Evolutionary conservation across 352 stramenopile species (phyloP), one percentile per base, ranked within the genome.

Genomic region (Lagenidium giganteum): DNA sequence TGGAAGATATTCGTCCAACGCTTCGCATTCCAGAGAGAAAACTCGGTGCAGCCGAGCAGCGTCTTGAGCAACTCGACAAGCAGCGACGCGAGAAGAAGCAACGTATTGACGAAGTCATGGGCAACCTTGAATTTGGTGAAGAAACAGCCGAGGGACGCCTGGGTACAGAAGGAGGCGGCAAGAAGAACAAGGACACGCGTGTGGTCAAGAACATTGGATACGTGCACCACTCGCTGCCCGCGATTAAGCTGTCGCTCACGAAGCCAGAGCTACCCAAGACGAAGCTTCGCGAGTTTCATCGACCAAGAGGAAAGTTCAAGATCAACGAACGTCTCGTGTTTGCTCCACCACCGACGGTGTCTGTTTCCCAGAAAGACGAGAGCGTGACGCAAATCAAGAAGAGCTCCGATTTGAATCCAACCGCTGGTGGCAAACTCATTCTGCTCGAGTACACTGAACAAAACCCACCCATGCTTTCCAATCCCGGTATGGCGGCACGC

Each of bases 331-430:
- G 59, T 13, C 37, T 85, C 14, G 42, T 64, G 2, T 66, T 85
- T n/a, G 47, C 59, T 18, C 63, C 60, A 18, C 66, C 71, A 5
- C 67, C 70, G 37, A 30, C 22, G 1, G 51, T 59, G 20, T 20
- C 47, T 3, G 28, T 80, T n/a, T 52, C 67, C 9, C 58, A 62
- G 3, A 75, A 83, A 26, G 67, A 86, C n/a, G 72, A 83, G 17
- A 81, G 65, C 34, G 68, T 79, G 34, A 78, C 71, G 27, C 74
- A 87, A 42, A 87, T 87, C 44, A 87, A 87, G 39, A 87, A 87
- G 51, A 83, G 67, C 27, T 84, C 72, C 1, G 75, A 87, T 29
- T 52, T 87, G 49, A 82, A 79, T 40, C 75, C 75, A 18, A 86
- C 68, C 18, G 74, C 74, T 32, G 75, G 72, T 18, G 75, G 75